These are phyloP conservation scores for Sechiopsis laciniata DNA, from an alignment of 306 rosid genomes.

Conservation along the genomic window DNA sequence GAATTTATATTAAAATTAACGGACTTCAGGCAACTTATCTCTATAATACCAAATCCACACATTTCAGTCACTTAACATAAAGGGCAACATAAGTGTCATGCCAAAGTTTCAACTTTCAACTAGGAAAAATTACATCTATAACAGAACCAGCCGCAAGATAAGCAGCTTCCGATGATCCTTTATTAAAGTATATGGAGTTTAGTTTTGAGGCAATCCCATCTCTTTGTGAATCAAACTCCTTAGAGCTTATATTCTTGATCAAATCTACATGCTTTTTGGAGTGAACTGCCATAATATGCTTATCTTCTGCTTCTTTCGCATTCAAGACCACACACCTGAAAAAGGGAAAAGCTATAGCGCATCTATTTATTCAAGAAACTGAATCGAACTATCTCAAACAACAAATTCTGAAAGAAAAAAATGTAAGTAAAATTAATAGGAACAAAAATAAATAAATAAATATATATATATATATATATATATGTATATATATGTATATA, in stretches of 20 bases:
- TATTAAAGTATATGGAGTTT: slow-evolving; percentile 71
- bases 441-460: no score
- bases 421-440: neutral
- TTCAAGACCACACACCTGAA: slow-evolving; percentile 71
- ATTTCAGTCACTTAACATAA: neutral
- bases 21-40: neutral
- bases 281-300: slow-evolving; percentile 50
- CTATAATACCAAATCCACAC: neutral
- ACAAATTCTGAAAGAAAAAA: neutral
- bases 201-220: slow-evolving; percentile 37
- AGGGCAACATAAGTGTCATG: neutral
- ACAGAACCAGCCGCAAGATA: slow-evolving; percentile 88
- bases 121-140: slow-evolving; percentile 43
- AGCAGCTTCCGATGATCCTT: slow-evolving; percentile 83
- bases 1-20: neutral
- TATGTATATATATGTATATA: no score
- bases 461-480: no score
- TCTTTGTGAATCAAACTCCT: slow-evolving; percentile 41
- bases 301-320: slow-evolving; percentile 70
- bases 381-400: slow-evolving; percentile 10
- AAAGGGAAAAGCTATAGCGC: slow-evolving; percentile 17
- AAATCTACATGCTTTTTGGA: slow-evolving; percentile 49
- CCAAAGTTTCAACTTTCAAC: neutral
- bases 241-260: slow-evolving; percentile 66
- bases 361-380: neutral